phyloP scores from a whole-genome alignment of 768 basidiomycete species.

The Termitomyces sp. region DNA sequence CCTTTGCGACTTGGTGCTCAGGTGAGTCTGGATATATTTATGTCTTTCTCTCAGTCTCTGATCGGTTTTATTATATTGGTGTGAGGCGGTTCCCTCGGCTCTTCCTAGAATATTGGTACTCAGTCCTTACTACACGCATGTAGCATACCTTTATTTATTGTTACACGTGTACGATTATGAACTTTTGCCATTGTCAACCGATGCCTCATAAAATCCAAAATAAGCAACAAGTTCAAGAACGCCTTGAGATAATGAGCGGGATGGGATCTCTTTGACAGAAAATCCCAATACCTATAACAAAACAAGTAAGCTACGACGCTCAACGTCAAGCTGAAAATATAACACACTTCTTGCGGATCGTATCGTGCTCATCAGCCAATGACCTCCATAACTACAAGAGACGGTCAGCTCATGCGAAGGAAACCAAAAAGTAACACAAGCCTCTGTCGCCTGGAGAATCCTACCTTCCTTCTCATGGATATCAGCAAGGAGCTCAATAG shows the following conservation, averaged over 20 bases:
- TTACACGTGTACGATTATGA: too few relatives aligned
- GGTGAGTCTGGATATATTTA: neutral
- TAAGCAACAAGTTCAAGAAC: neutral
- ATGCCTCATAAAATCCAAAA: neutral
- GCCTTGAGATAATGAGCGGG: too few relatives aligned
- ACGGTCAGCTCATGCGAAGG: neutral
- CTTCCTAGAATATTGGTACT: too few relatives aligned
- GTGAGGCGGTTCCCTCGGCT: neutral
- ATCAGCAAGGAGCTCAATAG: conserved; percentile 85
- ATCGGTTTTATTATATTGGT: neutral
- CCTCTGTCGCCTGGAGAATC: conserved; percentile 43
- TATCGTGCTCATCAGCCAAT: conserved; percentile 65
- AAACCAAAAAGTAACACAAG: conserved; percentile 15
- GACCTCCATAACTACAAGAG: conserved; percentile 58
- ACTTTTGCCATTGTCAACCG: too few relatives aligned
- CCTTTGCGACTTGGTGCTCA: too few relatives aligned
- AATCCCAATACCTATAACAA: conserved; percentile 65
- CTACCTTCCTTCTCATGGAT: conserved; percentile 52
- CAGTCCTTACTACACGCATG: too few relatives aligned
- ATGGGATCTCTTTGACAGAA: conserved; percentile 13
- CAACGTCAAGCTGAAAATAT: neutral
- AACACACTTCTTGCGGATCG: conserved; percentile 67
- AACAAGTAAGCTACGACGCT: neutral
- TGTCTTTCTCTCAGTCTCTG: neutral
- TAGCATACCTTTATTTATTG: too few relatives aligned